These are phyloP conservation scores for Lasiosphaeris hirsuta DNA, from an alignment of 495 filamentous ascomycete species.

Conservation along the genomic window DNA sequence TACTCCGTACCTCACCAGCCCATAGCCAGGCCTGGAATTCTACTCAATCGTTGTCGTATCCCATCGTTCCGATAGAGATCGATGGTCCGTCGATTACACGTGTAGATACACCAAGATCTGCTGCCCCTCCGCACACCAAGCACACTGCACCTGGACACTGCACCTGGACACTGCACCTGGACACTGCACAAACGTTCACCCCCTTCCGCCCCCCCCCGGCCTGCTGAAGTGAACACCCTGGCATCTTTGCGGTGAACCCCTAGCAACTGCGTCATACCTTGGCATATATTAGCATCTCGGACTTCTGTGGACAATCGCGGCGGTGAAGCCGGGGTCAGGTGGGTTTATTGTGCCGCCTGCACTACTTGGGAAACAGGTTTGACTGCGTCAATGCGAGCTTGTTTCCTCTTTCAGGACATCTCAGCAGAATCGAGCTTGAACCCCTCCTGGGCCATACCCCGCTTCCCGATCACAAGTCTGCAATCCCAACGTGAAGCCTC, in stretches of 20 bases:
- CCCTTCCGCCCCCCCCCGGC: too few species aligned
- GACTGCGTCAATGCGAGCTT: not conserved
- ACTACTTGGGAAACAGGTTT: conserved; percentile 3
- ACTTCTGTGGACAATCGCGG: not conserved
- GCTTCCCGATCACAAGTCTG: not conserved
- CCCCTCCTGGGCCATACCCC: not conserved
- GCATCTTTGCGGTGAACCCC: conserved; percentile 8
- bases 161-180: too few species aligned
- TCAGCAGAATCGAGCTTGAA: not conserved
- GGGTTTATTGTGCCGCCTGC: not conserved
- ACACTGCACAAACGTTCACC: too few species aligned
- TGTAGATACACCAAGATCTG: too few species aligned
- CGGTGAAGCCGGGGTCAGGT: conserved; percentile 2
- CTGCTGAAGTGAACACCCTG: too few species aligned
- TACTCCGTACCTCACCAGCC: too few species aligned
- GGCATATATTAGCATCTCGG: not conserved
- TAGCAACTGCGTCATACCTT: conserved; percentile 5
- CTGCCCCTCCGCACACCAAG: too few species aligned
- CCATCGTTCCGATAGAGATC: too few species aligned
- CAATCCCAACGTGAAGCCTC: not conserved
- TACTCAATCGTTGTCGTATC: too few species aligned
- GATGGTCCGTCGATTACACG: too few species aligned
- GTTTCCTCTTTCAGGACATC: not conserved
- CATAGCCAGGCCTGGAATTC: too few species aligned
- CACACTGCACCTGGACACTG: too few species aligned